phyloP scores from a whole-genome alignment of 805 yeast species.

The Metschnikowia corniflorae region DNA sequence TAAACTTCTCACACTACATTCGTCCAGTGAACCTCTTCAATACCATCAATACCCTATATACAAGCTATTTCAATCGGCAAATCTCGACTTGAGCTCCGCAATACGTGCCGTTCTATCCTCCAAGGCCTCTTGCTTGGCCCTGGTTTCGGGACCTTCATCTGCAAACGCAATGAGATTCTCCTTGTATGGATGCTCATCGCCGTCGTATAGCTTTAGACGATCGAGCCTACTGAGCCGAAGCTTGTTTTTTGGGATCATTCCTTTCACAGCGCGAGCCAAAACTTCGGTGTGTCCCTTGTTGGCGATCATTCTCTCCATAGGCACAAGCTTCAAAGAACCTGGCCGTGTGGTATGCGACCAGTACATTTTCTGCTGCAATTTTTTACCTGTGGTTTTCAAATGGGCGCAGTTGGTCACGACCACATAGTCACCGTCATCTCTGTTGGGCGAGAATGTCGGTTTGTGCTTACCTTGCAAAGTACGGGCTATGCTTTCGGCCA shows the following conservation, averaged over 20 bases:
- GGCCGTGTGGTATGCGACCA: conserved; percentile 90
- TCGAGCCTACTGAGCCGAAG: conserved; percentile 74
- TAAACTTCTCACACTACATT: too few species aligned
- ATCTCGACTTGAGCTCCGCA: conserved; percentile 35
- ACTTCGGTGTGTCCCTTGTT: conserved; percentile 89
- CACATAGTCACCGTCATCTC: conserved; percentile 95
- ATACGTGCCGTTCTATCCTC: conserved; percentile 30
- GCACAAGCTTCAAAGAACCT: conserved; percentile 77
- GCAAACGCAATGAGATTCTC: conserved; percentile 82
- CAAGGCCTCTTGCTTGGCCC: conserved; percentile 39
- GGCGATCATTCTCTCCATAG: conserved; percentile 72
- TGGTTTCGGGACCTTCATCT: conserved; percentile 61
- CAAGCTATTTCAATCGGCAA: conserved; percentile 18
- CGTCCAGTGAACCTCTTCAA: too few species aligned
- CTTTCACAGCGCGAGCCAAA: conserved; percentile 81
- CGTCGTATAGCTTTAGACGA: conserved; percentile 84
- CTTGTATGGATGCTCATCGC: conserved; percentile 81
- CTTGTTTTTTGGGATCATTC: conserved; percentile 93
- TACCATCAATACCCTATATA: conserved; percentile 7
- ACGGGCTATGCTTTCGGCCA: conserved; percentile 84
- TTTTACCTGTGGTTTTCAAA: conserved; percentile 80
- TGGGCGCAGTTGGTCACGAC: conserved; percentile 91
- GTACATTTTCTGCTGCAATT: conserved; percentile 74
- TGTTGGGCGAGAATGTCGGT: conserved; percentile 68
- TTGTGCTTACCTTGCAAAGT: conserved; percentile 96